Evolutionary conservation across 306 rosid genomes (phyloP).

Genomic region (Castanopsis chinensis): DNA sequence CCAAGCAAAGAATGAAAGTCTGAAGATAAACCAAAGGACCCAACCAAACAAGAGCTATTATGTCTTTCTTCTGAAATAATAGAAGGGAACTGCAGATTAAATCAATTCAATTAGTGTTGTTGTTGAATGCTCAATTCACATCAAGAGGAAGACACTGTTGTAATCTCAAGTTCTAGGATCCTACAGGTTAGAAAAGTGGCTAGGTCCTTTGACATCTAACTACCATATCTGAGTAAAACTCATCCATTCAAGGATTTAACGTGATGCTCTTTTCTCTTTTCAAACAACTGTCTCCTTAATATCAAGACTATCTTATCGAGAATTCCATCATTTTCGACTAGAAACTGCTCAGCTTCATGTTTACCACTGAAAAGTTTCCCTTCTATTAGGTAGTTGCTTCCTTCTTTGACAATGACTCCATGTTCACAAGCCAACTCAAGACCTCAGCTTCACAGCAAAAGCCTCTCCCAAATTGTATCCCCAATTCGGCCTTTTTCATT

Average conservation of each 20-base stretch:
- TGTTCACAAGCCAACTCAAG: slow-evolving; percentile 76
- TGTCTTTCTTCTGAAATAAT: neutral
- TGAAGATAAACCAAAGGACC: neutral
- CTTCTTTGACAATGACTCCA: slow-evolving; percentile 53
- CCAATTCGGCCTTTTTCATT: slow-evolving; percentile 56
- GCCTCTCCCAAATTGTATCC: slow-evolving; percentile 73
- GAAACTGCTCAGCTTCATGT: slow-evolving; percentile 47
- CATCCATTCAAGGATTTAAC: neutral
- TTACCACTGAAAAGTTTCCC: slow-evolving; percentile 40
- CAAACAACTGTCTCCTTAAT: slow-evolving; percentile 47
- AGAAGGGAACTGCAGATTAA: neutral
- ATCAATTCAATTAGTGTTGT: neutral
- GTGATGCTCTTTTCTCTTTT: neutral
- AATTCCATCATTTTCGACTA: slow-evolving; percentile 40
- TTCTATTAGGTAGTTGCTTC: slow-evolving; percentile 50
- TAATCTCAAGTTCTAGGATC: neutral
- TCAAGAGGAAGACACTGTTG: neutral
- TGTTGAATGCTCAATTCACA: neutral
- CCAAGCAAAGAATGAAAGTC: neutral
- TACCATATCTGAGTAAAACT: neutral
- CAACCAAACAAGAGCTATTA: neutral
- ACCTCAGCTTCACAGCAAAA: slow-evolving; percentile 65
- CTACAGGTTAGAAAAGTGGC: neutral
- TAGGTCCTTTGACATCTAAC: neutral
- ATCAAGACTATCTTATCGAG: slow-evolving; percentile 44